Conservation (phyloP, 2,329 filamentous ascomycete genomes). For the Diaporthe velutina region DNA sequence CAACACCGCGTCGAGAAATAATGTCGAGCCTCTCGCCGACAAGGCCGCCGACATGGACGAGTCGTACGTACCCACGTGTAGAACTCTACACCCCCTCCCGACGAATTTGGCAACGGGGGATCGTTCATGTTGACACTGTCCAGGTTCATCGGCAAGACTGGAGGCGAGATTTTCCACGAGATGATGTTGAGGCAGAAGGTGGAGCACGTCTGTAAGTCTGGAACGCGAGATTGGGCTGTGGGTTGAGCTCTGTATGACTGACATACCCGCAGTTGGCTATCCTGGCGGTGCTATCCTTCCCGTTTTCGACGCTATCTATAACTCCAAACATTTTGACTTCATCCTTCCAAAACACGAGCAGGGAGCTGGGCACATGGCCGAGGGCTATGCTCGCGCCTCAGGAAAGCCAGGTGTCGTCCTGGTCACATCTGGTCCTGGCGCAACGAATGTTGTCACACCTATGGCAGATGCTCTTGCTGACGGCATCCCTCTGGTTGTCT, state of each 20-base stretch:
- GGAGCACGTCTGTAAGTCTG: constrained; percentile 89
- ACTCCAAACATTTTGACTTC: constrained; percentile 96
- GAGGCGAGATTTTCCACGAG: constrained; percentile 97
- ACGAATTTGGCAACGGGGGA: constrained; percentile 32
- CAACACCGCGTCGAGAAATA: constrained; percentile 64
- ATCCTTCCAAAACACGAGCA: constrained; percentile 96
- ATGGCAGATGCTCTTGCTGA: constrained; percentile 97
- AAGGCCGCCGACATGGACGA: constrained; percentile 79
- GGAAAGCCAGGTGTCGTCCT: constrained; percentile 96
- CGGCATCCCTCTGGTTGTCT: constrained; percentile 95
- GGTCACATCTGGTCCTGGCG: constrained; percentile 95
- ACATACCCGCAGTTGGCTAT: constrained; percentile 76
- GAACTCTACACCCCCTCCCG: constrained; percentile 36
- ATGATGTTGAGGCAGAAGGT: constrained; percentile 97
- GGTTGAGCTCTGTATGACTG: constrained; percentile 44
- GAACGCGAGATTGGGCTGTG: not conserved
- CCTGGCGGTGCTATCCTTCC: constrained; percentile 96
- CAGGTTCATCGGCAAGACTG: constrained; percentile 93
- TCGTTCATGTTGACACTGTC: constrained; percentile 36
- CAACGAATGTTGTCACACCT: constrained; percentile 95
- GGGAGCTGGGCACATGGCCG: constrained; percentile 97
- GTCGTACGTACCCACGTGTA: constrained; percentile 70
- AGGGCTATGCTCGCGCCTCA: constrained; percentile 94
- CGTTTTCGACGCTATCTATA: constrained; percentile 99
- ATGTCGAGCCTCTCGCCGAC: constrained; percentile 79